phyloP scores from a whole-genome alignment of 257 asterid genomes.

The Solanum medicagineum region DNA sequence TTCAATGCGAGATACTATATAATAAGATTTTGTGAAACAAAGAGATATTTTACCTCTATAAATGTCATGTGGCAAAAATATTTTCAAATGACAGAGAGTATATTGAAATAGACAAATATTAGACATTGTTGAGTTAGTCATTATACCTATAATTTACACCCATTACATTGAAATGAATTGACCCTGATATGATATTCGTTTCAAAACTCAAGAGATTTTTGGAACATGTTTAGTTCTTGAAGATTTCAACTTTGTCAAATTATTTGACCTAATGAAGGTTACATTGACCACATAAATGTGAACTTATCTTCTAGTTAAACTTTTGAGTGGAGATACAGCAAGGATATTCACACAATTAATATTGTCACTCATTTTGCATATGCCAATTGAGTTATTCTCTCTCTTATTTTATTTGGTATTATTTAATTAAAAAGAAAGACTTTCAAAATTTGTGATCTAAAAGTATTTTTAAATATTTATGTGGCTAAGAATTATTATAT shows the following conservation, averaged over 20 bases:
- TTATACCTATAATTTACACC: neutral
- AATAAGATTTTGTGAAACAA: no score
- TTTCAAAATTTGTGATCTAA: no score
- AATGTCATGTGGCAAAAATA: no score
- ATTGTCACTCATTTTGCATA: no score
- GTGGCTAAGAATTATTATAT: no score
- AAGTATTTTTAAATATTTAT: no score
- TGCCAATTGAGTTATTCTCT: no score
- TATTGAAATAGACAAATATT: neutral
- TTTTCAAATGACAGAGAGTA: no score
- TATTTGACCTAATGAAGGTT: neutral
- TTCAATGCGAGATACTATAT: no score
- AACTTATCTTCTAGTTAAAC: neutral
- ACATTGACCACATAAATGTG: neutral
- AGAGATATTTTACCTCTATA: no score
- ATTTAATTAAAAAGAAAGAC: no score
- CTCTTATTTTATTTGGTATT: no score
- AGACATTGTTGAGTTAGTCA: neutral
- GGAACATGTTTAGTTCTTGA: neutral
- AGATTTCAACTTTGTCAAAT: neutral
- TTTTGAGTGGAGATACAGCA: neutral
- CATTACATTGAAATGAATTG: neutral
- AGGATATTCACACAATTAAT: neutral
- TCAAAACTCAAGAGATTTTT: neutral
- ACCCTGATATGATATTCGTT: neutral